These are phyloP conservation scores for Gossypium gossypioides DNA, from an alignment of 441 rosid species.

Conservation along the genomic window DNA sequence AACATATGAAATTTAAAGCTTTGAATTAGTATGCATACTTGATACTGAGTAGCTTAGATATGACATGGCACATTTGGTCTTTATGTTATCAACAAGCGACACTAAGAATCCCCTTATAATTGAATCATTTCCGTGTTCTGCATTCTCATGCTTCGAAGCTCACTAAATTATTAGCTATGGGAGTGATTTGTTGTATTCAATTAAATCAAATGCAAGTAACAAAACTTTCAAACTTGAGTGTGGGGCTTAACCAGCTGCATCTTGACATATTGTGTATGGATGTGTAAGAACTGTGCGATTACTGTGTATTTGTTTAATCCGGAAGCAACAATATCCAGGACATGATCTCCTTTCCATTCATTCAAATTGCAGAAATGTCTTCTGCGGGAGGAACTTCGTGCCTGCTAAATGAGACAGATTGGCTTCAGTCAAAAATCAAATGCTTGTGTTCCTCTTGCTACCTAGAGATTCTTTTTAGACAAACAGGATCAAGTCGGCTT, in stretches of 20 bases:
- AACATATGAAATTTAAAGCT: neutral
- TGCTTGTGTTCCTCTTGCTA: neutral
- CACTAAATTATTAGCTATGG: neutral
- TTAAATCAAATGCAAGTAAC: neutral
- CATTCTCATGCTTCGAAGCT: neutral
- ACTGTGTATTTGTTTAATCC: neutral
- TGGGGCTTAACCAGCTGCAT: neutral
- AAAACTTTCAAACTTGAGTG: neutral
- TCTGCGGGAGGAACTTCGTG: slow-evolving; percentile 61
- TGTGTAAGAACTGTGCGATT: no score
- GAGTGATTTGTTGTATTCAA: neutral
- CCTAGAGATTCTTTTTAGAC: slow-evolving; percentile 6
- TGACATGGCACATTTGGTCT: neutral
- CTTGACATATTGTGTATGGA: neutral
- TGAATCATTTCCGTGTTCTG: neutral
- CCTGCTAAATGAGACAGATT: slow-evolving; percentile 25
- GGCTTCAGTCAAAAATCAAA: neutral
- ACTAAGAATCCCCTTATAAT: neutral
- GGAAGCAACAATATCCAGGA: neutral
- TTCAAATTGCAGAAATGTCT: slow-evolving; percentile 47
- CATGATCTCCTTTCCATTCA: neutral
- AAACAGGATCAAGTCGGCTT: neutral
- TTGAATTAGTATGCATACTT: neutral
- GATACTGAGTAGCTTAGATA: neutral
- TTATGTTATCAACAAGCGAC: neutral